Base-by-base conservation (phyloP, 2,329 filamentous ascomycete genomes). In the Sporothrix dimorphospora region DNA sequence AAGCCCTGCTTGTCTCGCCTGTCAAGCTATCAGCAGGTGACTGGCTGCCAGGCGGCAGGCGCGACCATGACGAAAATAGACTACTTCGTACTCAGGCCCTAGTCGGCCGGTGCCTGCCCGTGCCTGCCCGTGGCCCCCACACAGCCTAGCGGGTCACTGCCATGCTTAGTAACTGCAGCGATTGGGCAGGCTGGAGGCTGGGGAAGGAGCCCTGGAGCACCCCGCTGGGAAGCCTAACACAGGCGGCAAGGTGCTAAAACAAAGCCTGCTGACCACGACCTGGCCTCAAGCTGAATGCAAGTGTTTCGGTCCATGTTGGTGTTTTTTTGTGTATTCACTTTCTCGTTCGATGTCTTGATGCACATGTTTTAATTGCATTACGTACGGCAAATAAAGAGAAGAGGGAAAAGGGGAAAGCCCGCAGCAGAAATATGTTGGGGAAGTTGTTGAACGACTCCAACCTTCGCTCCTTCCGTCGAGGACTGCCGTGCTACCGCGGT, bases 1-100 rank as follows among this genome's bases (percentile, higher is more conserved):
- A 24, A 49, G 47, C 19, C 45, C 19, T 51, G 24, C 27, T 27
- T 30, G 65, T 34, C 45, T 9, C 38, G 24, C 27, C 45, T 30
- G 65, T 34, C 42, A 30, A 49, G 63, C 40, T 51, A 53, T 51
- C 63, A 24, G 65, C 65, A 67, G 65, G 59, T 61, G 57, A 21
- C 57, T 61, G 57, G 14, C 57, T 40, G 34, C 34, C 57, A 40
- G 57, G 57, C 57, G 57, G n/a, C 57, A 24, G 30, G 34, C n/a
- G 34, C 34, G 34, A 63, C 59, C 34, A 63, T 34, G 34, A 61
- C 55, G 55, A 61, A 55, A 40, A 42, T 61, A 61, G 57, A 61
- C 57, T 61, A 61, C 19, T 61, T 6, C 5, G 55, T 61, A 61
- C 19, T 61, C 11, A 12, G 55, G 55, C 27, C 55, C 57, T 24